These are phyloP conservation scores for Aegilops bicornis DNA, from an alignment of 176 grass and related monocot genomes.

Conservation along the genomic window DNA sequence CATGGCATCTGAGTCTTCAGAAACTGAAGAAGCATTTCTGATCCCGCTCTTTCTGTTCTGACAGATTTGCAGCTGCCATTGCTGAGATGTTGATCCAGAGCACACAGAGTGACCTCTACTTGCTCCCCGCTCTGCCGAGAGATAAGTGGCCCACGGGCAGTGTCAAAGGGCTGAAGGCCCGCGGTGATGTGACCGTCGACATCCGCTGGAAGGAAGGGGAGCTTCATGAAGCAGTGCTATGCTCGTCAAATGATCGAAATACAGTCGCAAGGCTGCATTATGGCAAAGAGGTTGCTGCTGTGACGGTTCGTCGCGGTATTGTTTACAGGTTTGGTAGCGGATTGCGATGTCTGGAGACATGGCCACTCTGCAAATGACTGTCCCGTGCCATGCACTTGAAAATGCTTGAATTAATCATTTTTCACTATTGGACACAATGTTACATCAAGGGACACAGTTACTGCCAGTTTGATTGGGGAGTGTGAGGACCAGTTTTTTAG, in stretches of 20 bases:
- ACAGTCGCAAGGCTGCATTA: conserved; percentile 47
- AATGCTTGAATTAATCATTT: too few relatives aligned
- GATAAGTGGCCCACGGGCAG: conserved; percentile 62
- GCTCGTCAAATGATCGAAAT: conserved; percentile 19
- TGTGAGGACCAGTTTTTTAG: too few relatives aligned
- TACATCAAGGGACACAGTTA: too few relatives aligned
- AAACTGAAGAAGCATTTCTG: not conserved
- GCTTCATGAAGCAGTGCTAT: conserved; percentile 57
- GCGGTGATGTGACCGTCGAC: conserved; percentile 46
- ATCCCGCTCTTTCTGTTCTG: conserved; percentile 7
- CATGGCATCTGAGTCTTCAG: not conserved
- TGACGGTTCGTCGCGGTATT: conserved; percentile 27
- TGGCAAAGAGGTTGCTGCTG: not conserved
- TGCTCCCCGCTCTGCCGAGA: conserved; percentile 61
- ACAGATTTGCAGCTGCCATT: conserved; percentile 67
- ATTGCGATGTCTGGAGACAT: conserved; percentile 52
- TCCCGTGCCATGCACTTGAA: too few relatives aligned
- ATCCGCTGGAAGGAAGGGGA: conserved; percentile 67
- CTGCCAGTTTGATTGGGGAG: too few relatives aligned
- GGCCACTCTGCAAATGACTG: conserved; percentile 3
- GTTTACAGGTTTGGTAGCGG: conserved; percentile 56
- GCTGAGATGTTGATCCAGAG: conserved; percentile 84
- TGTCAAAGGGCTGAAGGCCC: conserved; percentile 57
- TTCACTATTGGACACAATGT: too few relatives aligned
- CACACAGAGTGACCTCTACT: conserved; percentile 53